Percentiles rank a stretch among this genome's conserved stretches.
These are phyloP conservation scores for Mortierella hygrophila DNA, from an alignment of 192 early-diverging fungal species.

Conservation along the genomic window DNA sequence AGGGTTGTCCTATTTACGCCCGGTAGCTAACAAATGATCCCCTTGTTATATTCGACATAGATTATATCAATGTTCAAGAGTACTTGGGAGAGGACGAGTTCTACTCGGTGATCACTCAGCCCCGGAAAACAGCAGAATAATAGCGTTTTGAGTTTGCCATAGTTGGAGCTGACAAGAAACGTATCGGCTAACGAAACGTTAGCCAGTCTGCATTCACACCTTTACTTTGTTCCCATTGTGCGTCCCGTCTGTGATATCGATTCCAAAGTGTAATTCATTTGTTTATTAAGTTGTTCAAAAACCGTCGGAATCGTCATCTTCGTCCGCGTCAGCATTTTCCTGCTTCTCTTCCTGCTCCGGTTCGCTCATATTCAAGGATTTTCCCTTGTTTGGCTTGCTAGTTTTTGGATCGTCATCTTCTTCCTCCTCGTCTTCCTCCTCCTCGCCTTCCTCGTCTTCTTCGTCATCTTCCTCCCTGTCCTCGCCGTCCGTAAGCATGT, in stretches of 20 bases:
- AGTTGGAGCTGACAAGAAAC: not conserved
- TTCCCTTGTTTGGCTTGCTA: not conserved
- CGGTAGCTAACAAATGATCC: not conserved
- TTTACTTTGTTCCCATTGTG: not conserved
- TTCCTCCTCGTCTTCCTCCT: constrained; percentile 32
- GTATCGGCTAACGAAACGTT: not conserved
- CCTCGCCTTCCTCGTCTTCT: constrained; percentile 23
- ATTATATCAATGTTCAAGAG: constrained; percentile 55
- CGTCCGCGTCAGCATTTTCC: constrained; percentile 12
- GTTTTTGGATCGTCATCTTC: constrained; percentile 10
- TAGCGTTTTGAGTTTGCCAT: not conserved
- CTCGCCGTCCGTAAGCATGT: constrained; percentile 13
- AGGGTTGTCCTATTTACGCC: not conserved
- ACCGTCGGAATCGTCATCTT: constrained; percentile 36
- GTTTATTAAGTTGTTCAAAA: constrained; percentile 17
- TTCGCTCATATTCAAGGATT: constrained; percentile 45
- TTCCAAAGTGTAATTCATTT: not conserved
- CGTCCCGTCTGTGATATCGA: not conserved
- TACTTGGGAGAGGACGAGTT: constrained; percentile 58
- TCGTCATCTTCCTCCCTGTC: constrained; percentile 25
- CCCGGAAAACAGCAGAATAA: constrained; percentile 29
- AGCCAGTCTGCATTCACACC: not conserved
- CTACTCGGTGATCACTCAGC: constrained; percentile 27
- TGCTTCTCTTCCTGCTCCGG: constrained; percentile 28
- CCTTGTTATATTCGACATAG: constrained; percentile 7